Base-by-base conservation (phyloP, 805 yeast genomes). In the Lipomyces spencermartinsiae region DNA sequence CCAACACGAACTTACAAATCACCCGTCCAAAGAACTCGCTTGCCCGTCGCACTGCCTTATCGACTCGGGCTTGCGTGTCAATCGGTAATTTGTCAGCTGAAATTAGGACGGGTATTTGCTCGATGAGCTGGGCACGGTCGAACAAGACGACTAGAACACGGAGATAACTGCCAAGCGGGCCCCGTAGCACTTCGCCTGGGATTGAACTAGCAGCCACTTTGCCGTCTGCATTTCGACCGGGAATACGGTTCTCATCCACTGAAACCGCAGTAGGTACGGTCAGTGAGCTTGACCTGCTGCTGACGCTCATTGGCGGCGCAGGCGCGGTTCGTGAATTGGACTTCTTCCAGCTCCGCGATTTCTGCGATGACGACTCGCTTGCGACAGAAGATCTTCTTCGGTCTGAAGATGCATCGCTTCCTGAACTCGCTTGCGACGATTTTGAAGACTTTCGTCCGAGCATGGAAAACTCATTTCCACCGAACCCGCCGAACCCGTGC, bases 1-100 rank as follows among this genome's bases (percentile, higher is more conserved):
- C 62, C 60, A 65, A 22, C 55, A 62, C 65, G 49, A 65, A 65
- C 16, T 55, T 12, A 35, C 68, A 65, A 25, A 65, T 58, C 62
- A 62, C 66, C 16, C 34, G 19, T n/a, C 56, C 65, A 16, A 65
- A 57, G 22, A 58, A 37, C 51, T 57, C 49, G 65, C 63, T 49
- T 8, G 34, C 59, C 12, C 57, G 37, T 16, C 58, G 67, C 39
- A 58, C 25, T 22, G 22, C 31, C 14, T 19, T 22, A 16, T 59
- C 66, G 51, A 60, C 19, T n/a, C 56, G 37, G 9, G 34, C 49
- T 25, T 34, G 64, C 10, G 58, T 29, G n/a, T 39, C 43, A 16
- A 25, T 14, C 12, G 66, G 19, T 5, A 37, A 14, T 6, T 19
- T 22, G 37, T 61, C 63, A 10, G 25, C 14, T 8, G 22, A 25